Conservation (phyloP, 768 basidiomycete species). For the Suillus bovinus region DNA sequence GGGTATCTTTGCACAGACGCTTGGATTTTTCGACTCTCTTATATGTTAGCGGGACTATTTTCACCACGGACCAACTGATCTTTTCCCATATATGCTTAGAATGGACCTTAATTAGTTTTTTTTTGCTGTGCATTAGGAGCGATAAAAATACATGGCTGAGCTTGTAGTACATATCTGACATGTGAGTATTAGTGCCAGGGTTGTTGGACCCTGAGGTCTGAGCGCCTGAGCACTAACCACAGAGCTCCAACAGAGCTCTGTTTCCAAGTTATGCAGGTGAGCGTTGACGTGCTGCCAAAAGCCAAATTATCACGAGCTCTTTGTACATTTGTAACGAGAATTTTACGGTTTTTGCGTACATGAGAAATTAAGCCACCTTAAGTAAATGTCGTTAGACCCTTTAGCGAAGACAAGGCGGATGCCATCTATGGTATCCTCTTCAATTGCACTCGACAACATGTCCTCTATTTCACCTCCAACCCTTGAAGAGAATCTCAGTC, state of each 20-base stretch:
- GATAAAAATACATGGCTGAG: background rate
- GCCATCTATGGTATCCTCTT: constrained; percentile 25
- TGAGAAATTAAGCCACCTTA: constrained; percentile 2
- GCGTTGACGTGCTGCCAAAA: no score
- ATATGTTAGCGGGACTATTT: constrained; percentile 13
- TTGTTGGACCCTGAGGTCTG: no score
- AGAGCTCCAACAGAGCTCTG: no score
- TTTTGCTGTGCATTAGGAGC: background rate
- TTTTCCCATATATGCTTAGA: constrained; percentile 12
- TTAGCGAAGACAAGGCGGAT: no score
- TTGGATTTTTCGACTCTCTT: constrained; percentile 23
- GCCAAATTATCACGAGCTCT: background rate
- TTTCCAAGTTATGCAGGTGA: background rate
- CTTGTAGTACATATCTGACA: no score
- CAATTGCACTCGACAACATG: constrained; percentile 38
- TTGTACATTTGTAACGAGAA: background rate
- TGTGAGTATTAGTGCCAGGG: no score
- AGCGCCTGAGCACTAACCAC: no score
- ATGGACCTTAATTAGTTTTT: constrained; percentile 3
- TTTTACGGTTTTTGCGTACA: background rate
- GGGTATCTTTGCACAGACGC: background rate
- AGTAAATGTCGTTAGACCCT: no score
- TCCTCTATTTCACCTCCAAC: constrained; percentile 21
- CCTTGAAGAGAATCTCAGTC: constrained; percentile 47
- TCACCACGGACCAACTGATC: constrained; percentile 11